Percentiles rank a stretch among this genome's conserved stretches.
phyloP scores from a whole-genome alignment of 176 grass and related monocot genomes.

The Luzula sylvatica region DNA sequence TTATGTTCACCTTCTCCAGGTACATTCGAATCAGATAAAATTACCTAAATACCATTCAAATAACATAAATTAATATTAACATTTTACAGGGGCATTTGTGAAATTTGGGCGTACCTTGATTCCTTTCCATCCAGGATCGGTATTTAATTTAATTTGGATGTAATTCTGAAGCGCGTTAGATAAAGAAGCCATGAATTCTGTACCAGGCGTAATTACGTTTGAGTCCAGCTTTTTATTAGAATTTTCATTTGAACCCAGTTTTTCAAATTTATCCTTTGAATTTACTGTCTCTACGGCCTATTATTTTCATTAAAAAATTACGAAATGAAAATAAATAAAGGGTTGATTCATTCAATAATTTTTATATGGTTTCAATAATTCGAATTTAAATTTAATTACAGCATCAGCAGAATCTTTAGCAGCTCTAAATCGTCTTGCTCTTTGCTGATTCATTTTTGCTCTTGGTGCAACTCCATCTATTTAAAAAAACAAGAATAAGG shows the following conservation, averaged over 20 bases:
- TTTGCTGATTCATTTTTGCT: conserved; percentile 27
- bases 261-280: conserved; percentile 7
- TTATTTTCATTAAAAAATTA: neutral
- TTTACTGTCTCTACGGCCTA: neutral
- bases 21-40: conserved; percentile 67
- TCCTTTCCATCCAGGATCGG: conserved; percentile 22
- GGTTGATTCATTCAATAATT: too few relatives aligned
- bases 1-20: conserved; percentile 97
- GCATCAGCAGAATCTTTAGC: neutral
- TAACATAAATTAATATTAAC: neutral
- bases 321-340: neutral
- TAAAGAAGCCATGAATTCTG: conserved; percentile 19
- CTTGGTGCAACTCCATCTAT: conserved; percentile 26
- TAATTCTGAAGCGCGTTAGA: conserved; percentile 22
- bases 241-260: neutral
- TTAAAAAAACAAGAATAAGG: neutral
- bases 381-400: neutral
- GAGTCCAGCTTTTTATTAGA: conserved; percentile 7
- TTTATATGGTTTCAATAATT: too few relatives aligned
- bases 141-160: conserved; percentile 20
- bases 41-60: conserved; percentile 34
- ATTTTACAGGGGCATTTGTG: too few relatives aligned
- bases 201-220: conserved; percentile 27
- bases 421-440: conserved; percentile 1
- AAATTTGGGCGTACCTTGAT: conserved; percentile 14